Percentiles rank a stretch among this genome's conserved stretches.
Conservation (phyloP, 768 basidiomycete species). For the Lentinula sp. region DNA sequence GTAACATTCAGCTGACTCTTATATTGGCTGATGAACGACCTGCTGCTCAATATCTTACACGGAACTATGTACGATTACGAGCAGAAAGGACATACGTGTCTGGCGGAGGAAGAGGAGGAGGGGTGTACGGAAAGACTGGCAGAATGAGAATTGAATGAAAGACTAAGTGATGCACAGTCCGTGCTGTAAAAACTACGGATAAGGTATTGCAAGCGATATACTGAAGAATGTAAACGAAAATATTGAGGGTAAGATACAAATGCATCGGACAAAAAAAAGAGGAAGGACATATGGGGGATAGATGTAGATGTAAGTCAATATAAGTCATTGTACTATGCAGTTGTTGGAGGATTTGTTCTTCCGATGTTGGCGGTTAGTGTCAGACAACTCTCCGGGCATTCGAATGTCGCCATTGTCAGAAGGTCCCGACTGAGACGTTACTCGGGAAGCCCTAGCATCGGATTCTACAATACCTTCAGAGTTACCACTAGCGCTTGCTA, state of each 20-base stretch:
- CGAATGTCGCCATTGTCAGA: slow-evolving; percentile 20
- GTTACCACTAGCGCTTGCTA: slow-evolving; percentile 24
- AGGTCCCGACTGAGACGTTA: slow-evolving; percentile 26
- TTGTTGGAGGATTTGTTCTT: slow-evolving; percentile 37
- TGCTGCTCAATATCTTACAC: background rate
- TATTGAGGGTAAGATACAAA: slow-evolving; percentile 14
- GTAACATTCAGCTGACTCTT: no score
- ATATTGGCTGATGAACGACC: no score
- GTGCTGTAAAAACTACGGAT: background rate
- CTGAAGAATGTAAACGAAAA: background rate
- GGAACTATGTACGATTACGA: background rate
- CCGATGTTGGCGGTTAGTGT: slow-evolving; percentile 27
- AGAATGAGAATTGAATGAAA: background rate
- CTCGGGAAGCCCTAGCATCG: slow-evolving; percentile 23
- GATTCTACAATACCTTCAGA: slow-evolving; percentile 19
- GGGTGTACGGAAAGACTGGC: background rate
- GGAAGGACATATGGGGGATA: background rate
- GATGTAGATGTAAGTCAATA: slow-evolving; percentile 1
- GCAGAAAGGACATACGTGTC: background rate
- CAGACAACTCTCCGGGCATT: slow-evolving; percentile 30
- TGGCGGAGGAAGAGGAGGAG: background rate
- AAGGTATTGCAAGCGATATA: slow-evolving; percentile 5
- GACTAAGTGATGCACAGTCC: background rate
- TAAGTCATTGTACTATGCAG: slow-evolving; percentile 41
- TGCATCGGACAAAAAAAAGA: slow-evolving; percentile 11